Evolutionary conservation across 2,329 filamentous ascomycete genomes (phyloP), one percentile per base, ranked within the genome.

Genomic region (Pseudogymnoascus sp.): DNA sequence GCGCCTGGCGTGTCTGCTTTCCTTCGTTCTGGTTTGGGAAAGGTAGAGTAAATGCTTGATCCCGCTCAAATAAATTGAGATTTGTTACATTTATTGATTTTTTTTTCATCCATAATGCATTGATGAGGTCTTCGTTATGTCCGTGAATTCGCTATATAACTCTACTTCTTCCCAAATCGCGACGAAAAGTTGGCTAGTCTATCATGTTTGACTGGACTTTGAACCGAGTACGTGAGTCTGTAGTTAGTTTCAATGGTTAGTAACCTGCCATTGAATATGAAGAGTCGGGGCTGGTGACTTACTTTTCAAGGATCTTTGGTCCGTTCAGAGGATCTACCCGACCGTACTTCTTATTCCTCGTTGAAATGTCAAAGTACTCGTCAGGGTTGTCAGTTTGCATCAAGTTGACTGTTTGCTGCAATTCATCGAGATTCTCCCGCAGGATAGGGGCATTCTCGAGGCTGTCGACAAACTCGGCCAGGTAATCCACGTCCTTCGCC

Each of bases 301-400:
- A 91, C 90, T 99, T 99, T 78, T 98, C 93, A n/a, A 99, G 77
- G 67, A 99, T 75, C 43, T 91, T 81, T 0, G 93, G 92, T 0
- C 93, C 95, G 74, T 96, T 96, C 74, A 96, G 81, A 62, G 91
- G 90, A 77, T 98, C 92, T 36, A 99, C 96, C 63, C 92, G 88
- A 14, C 92, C 90, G 74, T 96, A 99, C 74, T 96, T 96, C 78
- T 90, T 93, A 77, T 97, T 96, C 62, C 92, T 82, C 13, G 89
- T 90, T 4, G 89, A 90, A 61, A 95, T 89, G 73, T 99, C 95
- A 75, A 95, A 99, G 76, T 96, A 99, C 75, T 98, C 93, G 68
- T 98, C 93, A n/a, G 91, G 86, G 71, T 96, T 96, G 43, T 96
- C 92, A 1, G 84, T 85, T 72, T 90, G 87, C 83, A 99, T 90